Conservation (phyloP, 371 early-diverging fungal genomes). For the Lichtheimia ramosa region DNA sequence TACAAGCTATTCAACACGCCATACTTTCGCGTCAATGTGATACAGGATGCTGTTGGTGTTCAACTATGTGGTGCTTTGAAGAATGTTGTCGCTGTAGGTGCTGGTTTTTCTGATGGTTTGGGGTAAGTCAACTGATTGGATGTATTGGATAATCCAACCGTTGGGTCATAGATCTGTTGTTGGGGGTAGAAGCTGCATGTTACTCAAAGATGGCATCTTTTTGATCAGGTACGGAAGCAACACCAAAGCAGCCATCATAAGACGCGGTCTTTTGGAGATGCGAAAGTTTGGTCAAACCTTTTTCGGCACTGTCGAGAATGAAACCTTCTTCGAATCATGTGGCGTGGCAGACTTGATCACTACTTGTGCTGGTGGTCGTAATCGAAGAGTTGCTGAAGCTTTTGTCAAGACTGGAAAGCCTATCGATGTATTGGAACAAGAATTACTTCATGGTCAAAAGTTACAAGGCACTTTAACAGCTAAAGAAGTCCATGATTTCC, state of each 20-base stretch:
- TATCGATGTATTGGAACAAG: conserved; percentile 87
- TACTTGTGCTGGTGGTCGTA: conserved; percentile 96
- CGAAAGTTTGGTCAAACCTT: conserved; percentile 87
- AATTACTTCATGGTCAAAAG: conserved; percentile 96
- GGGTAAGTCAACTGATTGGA: conserved; percentile 22
- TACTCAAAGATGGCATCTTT: too few species aligned
- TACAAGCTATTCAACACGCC: conserved; percentile 84
- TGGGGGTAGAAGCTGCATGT: neutral
- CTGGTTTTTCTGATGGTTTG: conserved; percentile 92
- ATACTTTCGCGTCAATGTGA: conserved; percentile 84
- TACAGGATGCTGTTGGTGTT: conserved; percentile 90
- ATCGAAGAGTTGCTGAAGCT: conserved; percentile 92
- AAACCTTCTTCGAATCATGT: conserved; percentile 97
- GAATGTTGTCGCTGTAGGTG: conserved; percentile 97
- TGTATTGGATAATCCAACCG: too few species aligned
- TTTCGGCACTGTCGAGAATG: conserved; percentile 73
- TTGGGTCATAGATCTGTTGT: conserved; percentile 5
- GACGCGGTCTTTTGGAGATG: conserved; percentile 97
- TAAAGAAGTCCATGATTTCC: conserved; percentile 83
- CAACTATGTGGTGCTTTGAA: conserved; percentile 99
- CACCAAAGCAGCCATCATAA: conserved; percentile 97
- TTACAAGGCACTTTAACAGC: conserved; percentile 96
- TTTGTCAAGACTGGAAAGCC: conserved; percentile 87
- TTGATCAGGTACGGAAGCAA: conserved; percentile 78
- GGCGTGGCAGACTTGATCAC: conserved; percentile 96